phyloP scores from a whole-genome alignment of 805 yeast genomes.

The Pichia manshurica region DNA sequence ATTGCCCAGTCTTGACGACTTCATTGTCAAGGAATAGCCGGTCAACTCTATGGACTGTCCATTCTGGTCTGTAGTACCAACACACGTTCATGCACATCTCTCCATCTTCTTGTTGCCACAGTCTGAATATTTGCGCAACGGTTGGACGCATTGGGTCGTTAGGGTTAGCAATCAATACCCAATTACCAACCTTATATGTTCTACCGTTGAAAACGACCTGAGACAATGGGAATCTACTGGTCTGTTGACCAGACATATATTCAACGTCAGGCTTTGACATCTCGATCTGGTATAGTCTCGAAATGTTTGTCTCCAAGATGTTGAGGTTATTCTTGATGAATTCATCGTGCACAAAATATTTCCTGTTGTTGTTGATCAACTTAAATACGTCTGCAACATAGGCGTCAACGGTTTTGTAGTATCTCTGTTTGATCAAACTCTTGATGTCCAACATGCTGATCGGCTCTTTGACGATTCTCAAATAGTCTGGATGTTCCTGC shows the following conservation, averaged over 20 bases:
- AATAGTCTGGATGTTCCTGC: conserved; percentile 49
- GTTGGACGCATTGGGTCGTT: conserved; percentile 88
- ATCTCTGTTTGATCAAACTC: conserved; percentile 78
- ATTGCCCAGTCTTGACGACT: conserved; percentile 94
- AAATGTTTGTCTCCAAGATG: conserved; percentile 56
- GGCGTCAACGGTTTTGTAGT: conserved; percentile 66
- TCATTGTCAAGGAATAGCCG: conserved; percentile 87
- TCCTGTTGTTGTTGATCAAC: conserved; percentile 69
- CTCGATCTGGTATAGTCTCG: conserved; percentile 56
- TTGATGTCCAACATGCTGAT: conserved; percentile 68
- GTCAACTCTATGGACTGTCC: conserved; percentile 91
- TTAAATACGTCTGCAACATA: conserved; percentile 72
- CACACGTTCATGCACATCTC: conserved; percentile 87
- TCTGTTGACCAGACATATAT: conserved; percentile 52
- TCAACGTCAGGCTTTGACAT: conserved; percentile 77
- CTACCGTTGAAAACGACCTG: conserved; percentile 72
- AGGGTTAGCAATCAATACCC: conserved; percentile 84
- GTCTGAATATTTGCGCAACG: conserved; percentile 86
- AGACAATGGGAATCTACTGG: conserved; percentile 59
- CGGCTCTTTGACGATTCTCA: conserved; percentile 49
- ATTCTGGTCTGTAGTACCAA: conserved; percentile 98
- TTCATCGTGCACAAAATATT: conserved; percentile 54
- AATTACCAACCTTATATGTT: conserved; percentile 82
- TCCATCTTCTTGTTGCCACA: conserved; percentile 80
- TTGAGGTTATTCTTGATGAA: conserved; percentile 56